phyloP scores from a whole-genome alignment of 352 stramenopile genomes.

The Phytophthora constricta region DNA sequence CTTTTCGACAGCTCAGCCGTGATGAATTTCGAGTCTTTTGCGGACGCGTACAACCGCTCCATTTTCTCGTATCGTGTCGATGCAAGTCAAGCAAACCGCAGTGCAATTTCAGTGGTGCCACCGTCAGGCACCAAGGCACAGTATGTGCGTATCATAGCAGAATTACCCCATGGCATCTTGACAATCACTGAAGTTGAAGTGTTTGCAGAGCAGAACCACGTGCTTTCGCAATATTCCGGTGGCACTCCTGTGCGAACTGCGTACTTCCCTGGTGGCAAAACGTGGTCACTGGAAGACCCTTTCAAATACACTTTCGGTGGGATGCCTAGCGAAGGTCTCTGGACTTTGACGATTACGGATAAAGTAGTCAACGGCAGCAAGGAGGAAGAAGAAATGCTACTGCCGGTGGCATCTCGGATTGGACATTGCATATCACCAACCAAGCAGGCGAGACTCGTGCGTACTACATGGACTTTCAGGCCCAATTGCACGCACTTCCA shows the following conservation, averaged over 20 bases:
- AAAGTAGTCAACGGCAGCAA: conserved; percentile 15
- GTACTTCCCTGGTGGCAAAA: conserved; percentile 51
- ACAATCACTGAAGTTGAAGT: conserved; percentile 83
- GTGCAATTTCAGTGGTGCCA: conserved; percentile 53
- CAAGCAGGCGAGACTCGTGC: conserved; percentile 49
- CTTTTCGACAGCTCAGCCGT: conserved; percentile 67
- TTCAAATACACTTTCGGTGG: conserved; percentile 57
- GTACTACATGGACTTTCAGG: conserved; percentile 78
- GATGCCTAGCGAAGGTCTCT: conserved; percentile 58
- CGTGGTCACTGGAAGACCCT: conserved; percentile 73
- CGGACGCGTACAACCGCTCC: conserved; percentile 50
- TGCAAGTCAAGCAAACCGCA: conserved; percentile 23
- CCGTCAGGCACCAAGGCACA: conserved; percentile 54
- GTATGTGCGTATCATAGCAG: conserved; percentile 67
- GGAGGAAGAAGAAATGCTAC: conserved; percentile 27
- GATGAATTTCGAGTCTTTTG: conserved; percentile 68
- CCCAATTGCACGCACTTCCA: conserved; percentile 65
- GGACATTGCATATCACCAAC: conserved; percentile 72
- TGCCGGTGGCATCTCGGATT: conserved; percentile 74
- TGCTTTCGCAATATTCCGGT: conserved; percentile 64
- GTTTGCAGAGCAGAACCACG: conserved; percentile 57
- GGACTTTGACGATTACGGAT: conserved; percentile 68
- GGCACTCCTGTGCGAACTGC: conserved; percentile 58
- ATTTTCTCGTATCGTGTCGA: conserved; percentile 59
- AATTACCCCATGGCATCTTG: conserved; percentile 45